Evolutionary conservation across 306 rosid genomes (phyloP).

Genomic region (Cotoneaster glaucophyllus): DNA sequence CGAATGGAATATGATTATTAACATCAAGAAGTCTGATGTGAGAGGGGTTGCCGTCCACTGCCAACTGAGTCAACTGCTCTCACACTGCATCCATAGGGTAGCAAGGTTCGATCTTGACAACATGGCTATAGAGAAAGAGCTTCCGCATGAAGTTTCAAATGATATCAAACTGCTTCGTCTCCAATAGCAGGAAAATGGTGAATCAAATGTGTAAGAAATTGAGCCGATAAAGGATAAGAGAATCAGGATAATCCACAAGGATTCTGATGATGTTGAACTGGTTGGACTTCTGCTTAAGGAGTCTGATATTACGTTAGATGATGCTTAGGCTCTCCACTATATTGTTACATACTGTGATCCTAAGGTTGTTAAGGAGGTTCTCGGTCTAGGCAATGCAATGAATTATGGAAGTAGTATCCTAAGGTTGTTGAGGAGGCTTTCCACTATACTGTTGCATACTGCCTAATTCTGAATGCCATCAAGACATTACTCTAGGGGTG

Average conservation of each 20-base stretch:
- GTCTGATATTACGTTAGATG: conserved; percentile 60
- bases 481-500: not conserved
- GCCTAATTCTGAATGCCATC: not conserved
- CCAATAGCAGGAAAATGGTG: conserved; percentile 20
- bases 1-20: too few relatives aligned
- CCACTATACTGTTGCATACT: not conserved
- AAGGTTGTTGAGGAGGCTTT: not conserved
- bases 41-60: conserved; percentile 46
- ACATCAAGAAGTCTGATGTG: too few relatives aligned
- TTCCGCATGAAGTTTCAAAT: conserved; percentile 43
- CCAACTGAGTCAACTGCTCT: conserved; percentile 50
- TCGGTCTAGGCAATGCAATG: conserved; percentile 33
- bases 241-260: conserved; percentile 52
- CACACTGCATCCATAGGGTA: conserved; percentile 55
- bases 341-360: conserved; percentile 81
- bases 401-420: not conserved
- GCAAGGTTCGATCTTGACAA: conserved; percentile 60
- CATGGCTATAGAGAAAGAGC: conserved; percentile 64
- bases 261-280: conserved; percentile 84
- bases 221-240: conserved; percentile 46
- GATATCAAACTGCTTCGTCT: conserved; percentile 39
- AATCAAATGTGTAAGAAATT: not conserved
- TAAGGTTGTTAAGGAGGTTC: conserved; percentile 75
- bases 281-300: conserved; percentile 62
- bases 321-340: conserved; percentile 72